Conservation (phyloP, 352 stramenopile genomes). For the Globisporangium spinosum region DNA sequence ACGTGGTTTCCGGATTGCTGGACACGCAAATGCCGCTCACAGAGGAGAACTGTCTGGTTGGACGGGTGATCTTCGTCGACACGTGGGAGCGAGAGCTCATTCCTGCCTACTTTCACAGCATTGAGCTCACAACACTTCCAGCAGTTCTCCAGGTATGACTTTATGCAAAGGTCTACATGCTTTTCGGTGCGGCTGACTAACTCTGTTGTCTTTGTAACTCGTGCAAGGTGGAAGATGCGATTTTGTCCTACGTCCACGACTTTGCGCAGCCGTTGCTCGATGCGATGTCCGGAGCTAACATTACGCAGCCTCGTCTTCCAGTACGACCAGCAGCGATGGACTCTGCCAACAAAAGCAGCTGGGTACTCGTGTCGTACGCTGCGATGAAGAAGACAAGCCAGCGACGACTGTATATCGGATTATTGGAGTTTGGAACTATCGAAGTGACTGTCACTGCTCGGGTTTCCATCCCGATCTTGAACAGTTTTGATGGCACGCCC, state of each 20-base stretch:
- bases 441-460: constrained; percentile 71
- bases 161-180: neutral
- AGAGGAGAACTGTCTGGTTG: constrained; percentile 28
- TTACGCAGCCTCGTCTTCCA: neutral
- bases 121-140: constrained; percentile 54
- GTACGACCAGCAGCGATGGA: neutral
- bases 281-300: constrained; percentile 17
- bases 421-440: constrained; percentile 50
- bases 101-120: constrained; percentile 62
- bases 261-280: constrained; percentile 47
- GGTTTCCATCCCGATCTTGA: constrained; percentile 72
- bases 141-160: constrained; percentile 60
- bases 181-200: neutral
- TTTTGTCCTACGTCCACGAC: constrained; percentile 40
- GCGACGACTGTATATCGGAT: constrained; percentile 59
- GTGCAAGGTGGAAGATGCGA: constrained; percentile 51
- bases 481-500: constrained; percentile 78
- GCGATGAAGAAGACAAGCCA: constrained; percentile 36
- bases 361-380: constrained; percentile 15
- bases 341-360: neutral
- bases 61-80: constrained; percentile 55
- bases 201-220: neutral
- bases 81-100: constrained; percentile 41
- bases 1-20: constrained; percentile 34
- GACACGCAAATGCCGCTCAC: constrained; percentile 35